A percentile compares a stretch with the other conserved stretches of the same genome.
Conservation (phyloP, 768 basidiomycete genomes). For the Pleurotus ostreatus region DNA sequence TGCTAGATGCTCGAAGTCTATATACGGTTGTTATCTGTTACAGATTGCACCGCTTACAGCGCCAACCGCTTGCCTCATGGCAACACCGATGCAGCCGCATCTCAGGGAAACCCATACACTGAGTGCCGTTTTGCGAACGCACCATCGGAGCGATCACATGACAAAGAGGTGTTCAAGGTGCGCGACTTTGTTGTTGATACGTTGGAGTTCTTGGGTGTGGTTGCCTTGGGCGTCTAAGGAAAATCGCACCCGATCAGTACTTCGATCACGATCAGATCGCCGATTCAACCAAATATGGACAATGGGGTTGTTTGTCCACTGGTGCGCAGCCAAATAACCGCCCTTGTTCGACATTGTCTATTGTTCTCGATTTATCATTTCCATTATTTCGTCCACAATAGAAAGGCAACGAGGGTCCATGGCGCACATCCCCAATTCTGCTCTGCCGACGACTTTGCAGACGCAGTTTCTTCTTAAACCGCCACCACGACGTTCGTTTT, state of each 20-base stretch:
- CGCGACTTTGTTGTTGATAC: too few relatives aligned
- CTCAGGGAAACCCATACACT: neutral
- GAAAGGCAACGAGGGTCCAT: neutral
- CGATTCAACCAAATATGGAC: too few relatives aligned
- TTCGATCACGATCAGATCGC: too few relatives aligned
- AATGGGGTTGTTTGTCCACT: neutral
- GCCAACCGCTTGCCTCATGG: neutral
- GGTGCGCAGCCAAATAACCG: neutral
- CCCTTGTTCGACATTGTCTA: neutral
- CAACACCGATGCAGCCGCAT: neutral
- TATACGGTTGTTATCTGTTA: neutral
- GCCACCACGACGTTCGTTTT: conserved; percentile 6
- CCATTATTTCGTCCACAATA: conserved; percentile 2
- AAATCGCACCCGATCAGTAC: too few relatives aligned
- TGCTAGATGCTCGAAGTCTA: neutral
- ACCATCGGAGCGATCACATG: too few relatives aligned
- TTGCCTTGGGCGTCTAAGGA: too few relatives aligned
- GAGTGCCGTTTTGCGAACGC: too few relatives aligned
- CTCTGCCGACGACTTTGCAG: neutral
- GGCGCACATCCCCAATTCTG: neutral
- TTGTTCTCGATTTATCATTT: neutral
- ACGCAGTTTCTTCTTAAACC: neutral
- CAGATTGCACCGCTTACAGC: conserved; percentile 1
- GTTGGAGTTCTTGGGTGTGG: too few relatives aligned
- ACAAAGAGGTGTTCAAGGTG: too few relatives aligned